These are phyloP conservation scores for Septoria petroselini DNA, from an alignment of 2,329 filamentous ascomycete species.

Conservation along the genomic window DNA sequence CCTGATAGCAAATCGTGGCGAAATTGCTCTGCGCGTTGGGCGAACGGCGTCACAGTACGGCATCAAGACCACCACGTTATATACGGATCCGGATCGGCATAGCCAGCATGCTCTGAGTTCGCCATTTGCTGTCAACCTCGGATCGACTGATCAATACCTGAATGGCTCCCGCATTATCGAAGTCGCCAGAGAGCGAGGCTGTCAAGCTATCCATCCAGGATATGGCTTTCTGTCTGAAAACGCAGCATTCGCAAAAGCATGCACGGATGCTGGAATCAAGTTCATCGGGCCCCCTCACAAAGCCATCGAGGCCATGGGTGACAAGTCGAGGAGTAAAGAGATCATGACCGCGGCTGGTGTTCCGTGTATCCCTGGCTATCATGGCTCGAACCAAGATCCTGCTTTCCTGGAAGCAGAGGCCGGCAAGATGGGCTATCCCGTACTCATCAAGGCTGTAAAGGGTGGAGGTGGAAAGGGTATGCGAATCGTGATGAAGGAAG, in stretches of 20 bases:
- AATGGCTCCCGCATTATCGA: conserved; percentile 90
- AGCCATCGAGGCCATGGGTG: conserved; percentile 79
- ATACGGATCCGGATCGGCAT: conserved; percentile 83
- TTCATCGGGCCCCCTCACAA: conserved; percentile 87
- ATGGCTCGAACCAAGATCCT: conserved; percentile 75
- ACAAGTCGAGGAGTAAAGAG: conserved; percentile 88
- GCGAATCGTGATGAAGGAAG: conserved; percentile 58
- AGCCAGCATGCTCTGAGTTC: conserved; percentile 87
- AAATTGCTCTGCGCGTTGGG: conserved; percentile 92
- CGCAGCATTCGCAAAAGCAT: conserved; percentile 80
- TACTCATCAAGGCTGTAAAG: conserved; percentile 65
- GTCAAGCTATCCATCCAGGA: conserved; percentile 88
- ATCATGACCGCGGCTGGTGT: conserved; percentile 97
- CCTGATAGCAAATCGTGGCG: conserved; percentile 92
- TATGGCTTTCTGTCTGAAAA: conserved; percentile 97
- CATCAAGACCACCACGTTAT: conserved; percentile 89
- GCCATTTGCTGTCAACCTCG: conserved; percentile 78
- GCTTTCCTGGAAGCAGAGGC: conserved; percentile 65
- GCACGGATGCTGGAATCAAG: conserved; percentile 81
- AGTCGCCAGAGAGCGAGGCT: conserved; percentile 79
- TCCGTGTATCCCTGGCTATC: conserved; percentile 93
- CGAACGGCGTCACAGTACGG: conserved; percentile 83
- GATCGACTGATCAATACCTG: conserved; percentile 79
- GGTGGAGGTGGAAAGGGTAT: conserved; percentile 67
- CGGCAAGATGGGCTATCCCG: conserved; percentile 64